These are phyloP conservation scores for Ogataea methanolica DNA, from an alignment of 805 yeast genomes.

Conservation along the genomic window DNA sequence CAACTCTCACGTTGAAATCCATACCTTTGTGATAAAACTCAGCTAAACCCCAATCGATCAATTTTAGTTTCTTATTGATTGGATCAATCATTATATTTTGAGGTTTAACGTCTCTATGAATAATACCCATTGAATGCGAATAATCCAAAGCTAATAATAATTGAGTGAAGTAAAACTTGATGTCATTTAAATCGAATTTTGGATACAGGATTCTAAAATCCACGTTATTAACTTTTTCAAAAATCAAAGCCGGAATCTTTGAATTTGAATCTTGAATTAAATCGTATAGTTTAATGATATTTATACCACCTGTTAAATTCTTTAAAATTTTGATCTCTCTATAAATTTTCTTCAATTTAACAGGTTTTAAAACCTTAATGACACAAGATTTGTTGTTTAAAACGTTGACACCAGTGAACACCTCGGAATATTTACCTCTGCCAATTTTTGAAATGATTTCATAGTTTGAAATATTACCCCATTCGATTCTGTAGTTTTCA, in stretches of 20 bases:
- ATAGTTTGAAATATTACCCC: slow-evolving; percentile 84
- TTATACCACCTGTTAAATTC: slow-evolving; percentile 80
- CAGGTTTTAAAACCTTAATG: slow-evolving; percentile 89
- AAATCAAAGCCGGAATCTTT: slow-evolving; percentile 84
- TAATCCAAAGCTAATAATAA: slow-evolving; percentile 78
- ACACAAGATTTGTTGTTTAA: slow-evolving; percentile 63
- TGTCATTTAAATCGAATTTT: slow-evolving; percentile 66
- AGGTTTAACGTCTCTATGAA: slow-evolving; percentile 93
- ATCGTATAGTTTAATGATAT: slow-evolving; percentile 69
- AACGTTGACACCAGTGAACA: slow-evolving; percentile 76
- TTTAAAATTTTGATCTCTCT: slow-evolving; percentile 85
- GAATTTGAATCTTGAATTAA: slow-evolving; percentile 83
- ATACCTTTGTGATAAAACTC: slow-evolving; percentile 89
- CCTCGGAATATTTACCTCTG: slow-evolving; percentile 92
- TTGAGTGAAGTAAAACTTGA: slow-evolving; percentile 79
- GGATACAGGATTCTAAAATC: slow-evolving; percentile 88
- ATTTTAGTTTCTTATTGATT: slow-evolving; percentile 49
- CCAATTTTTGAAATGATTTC: slow-evolving; percentile 84
- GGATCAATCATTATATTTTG: slow-evolving; percentile 94
- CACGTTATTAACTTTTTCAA: slow-evolving; percentile 77
- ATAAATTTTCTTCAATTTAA: slow-evolving; percentile 86
- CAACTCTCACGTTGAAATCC: slow-evolving; percentile 88
- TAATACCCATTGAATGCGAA: slow-evolving; percentile 90
- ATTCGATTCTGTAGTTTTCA: slow-evolving; percentile 60
- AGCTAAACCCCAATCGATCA: slow-evolving; percentile 94